Evolutionary conservation across 2,329 filamentous ascomycete genomes (phyloP), one percentile per base, ranked within the genome.

Genomic region (Pseudogymnoascus sp.): DNA sequence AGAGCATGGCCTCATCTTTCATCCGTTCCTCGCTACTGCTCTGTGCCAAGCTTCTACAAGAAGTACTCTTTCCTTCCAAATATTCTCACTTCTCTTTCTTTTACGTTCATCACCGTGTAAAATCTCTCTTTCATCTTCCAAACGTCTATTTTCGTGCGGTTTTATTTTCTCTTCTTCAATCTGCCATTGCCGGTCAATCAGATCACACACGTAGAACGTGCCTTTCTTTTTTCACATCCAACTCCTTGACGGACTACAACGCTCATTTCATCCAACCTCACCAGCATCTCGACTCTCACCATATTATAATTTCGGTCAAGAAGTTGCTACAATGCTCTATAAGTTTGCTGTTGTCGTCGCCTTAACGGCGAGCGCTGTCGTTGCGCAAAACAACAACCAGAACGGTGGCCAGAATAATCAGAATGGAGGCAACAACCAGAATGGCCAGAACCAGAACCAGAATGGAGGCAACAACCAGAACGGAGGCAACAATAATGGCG

Each of bases 231-330:
- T 64, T 71, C 61, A 59, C 66, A 62, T 59, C 61, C 33, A 63
- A 71, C 71, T 67, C 71, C 72, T 72, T 70, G 62, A 73, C 71
- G 71, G 71, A 69, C 67, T 68, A 64, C 68, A 70, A 66, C 70
- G 67, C 66, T 69, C 71, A 64, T 66, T 67, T 67, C 64, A 64
- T 62, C 64, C 66, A 63, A 64, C 24, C 53, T 38, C 62, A 37
- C 26, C 56, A 16, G 19, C 38, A 40, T 14, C 29, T 56, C 47
- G 47, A 53, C 47, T 53, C 47, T 13, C 26, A 53, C 31, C 26
- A 53, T 19, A 26, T 53, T 53, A 53, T 61, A 37, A 37, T 61
- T 29, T 11, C 26, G 33, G 7, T 24, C 59, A 61, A 37, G 33
- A 37, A 61, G 31, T 31, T n/a, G 21, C 37, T 40, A 61, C 37